These are phyloP conservation scores for Diacronema lutheri DNA, from an alignment of 78 protist genomes.

Conservation along the genomic window DNA sequence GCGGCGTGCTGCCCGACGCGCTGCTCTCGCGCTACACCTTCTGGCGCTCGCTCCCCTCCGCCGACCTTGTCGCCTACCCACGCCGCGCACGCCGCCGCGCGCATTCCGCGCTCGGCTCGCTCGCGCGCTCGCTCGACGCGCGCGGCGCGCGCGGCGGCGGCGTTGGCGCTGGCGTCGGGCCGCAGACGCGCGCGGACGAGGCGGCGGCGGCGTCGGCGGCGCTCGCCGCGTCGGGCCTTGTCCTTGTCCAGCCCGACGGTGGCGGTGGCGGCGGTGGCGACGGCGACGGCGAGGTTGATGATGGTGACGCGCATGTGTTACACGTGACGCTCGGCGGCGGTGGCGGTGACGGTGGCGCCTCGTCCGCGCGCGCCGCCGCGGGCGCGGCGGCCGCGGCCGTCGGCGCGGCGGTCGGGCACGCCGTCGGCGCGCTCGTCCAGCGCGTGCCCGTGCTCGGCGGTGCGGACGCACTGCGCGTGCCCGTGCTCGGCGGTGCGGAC, in stretches of 20 bases:
- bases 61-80: too few relatives aligned
- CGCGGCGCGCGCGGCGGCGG: too few relatives aligned
- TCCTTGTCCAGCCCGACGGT: too few relatives aligned
- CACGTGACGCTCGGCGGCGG: not conserved
- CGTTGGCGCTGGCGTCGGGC: too few relatives aligned
- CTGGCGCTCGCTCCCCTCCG: not conserved
- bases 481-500: not conserved
- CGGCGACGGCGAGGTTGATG: not conserved
- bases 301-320: not conserved
- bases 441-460: not conserved
- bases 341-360: not conserved
- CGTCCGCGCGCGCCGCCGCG: not conserved
- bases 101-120: too few relatives aligned
- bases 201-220: not conserved
- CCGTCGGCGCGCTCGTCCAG: not conserved
- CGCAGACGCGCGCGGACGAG: not conserved
- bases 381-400: not conserved
- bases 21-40: not conserved
- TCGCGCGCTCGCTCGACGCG: too few relatives aligned
- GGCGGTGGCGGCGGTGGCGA: not conserved
- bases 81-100: too few relatives aligned
- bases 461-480: too few relatives aligned
- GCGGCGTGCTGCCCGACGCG: slow-evolving; percentile 36
- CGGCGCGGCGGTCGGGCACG: not conserved
- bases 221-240: not conserved